Conservation (phyloP, 75 land plant species). For the Gnetum montanum region DNA sequence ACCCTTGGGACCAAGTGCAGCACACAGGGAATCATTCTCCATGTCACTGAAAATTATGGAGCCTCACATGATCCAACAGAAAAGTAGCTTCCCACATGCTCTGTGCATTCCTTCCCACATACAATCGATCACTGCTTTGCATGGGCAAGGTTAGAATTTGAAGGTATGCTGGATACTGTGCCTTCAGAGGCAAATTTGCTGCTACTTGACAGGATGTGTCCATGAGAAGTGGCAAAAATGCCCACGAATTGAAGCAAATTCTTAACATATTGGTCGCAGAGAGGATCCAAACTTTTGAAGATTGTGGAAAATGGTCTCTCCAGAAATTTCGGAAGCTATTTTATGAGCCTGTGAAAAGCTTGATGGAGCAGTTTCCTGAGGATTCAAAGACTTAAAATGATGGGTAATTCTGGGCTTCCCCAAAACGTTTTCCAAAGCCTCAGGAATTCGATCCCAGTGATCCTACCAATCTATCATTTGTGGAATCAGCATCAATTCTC, state of each 20-base stretch:
- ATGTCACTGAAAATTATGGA: slow-evolving; percentile 86
- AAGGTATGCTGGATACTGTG: slow-evolving; percentile 79
- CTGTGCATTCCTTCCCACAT: slow-evolving; percentile 88
- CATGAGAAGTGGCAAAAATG: too few relatives aligned
- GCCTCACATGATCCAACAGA: slow-evolving; percentile 90
- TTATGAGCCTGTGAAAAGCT: too few relatives aligned
- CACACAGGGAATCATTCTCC: slow-evolving; percentile 93
- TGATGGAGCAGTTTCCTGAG: too few relatives aligned
- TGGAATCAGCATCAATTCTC: too few relatives aligned
- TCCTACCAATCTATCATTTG: too few relatives aligned
- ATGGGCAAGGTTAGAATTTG: slow-evolving; percentile 94
- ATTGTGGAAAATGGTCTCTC: slow-evolving; percentile 77
- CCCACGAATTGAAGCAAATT: slow-evolving; percentile 61
- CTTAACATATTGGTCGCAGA: slow-evolving; percentile 71
- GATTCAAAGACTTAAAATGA: too few relatives aligned
- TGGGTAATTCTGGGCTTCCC: too few relatives aligned
- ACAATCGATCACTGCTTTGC: slow-evolving; percentile 85
- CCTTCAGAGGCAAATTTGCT: slow-evolving; percentile 69
- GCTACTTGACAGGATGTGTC: slow-evolving; percentile 59
- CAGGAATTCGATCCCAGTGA: too few relatives aligned
- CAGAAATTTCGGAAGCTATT: slow-evolving; percentile 62
- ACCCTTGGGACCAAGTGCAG: slow-evolving; percentile 84
- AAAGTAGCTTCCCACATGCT: slow-evolving; percentile 94
- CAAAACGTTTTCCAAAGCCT: too few relatives aligned
- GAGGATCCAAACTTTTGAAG: slow-evolving; percentile 57